Evolutionary conservation across 495 filamentous ascomycete genomes (phyloP).

Genomic region (Lasiosphaeriaceae sp.): DNA sequence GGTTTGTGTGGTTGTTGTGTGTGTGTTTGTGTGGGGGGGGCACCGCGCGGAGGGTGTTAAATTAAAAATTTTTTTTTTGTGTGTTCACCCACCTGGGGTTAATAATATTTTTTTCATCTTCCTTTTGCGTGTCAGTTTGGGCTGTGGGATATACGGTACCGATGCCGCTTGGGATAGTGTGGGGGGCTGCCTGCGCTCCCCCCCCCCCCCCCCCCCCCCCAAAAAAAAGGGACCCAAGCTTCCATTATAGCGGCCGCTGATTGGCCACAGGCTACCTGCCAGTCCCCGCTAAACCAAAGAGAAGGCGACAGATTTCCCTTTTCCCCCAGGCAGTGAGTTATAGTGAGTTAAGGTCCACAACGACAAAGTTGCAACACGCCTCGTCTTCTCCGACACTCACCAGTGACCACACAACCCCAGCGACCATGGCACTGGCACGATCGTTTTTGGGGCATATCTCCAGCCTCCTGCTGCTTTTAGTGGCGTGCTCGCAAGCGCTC

Average conservation of each 20-base stretch:
- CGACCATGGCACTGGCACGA: conserved; percentile 29
- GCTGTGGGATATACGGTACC: too few species aligned
- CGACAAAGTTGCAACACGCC: neutral
- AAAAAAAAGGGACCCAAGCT: too few species aligned
- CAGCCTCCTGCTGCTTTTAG: conserved; percentile 53
- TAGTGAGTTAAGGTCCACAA: neutral
- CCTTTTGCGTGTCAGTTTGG: too few species aligned
- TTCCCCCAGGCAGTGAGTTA: conserved; percentile 1
- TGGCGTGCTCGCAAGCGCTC: conserved; percentile 59
- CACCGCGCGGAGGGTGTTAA: too few species aligned
- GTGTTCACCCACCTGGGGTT: too few species aligned
- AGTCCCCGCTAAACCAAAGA: conserved; percentile 14
- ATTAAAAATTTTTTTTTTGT: too few species aligned
- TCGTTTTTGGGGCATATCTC: conserved; percentile 45
- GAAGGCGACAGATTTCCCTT: conserved; percentile 31
- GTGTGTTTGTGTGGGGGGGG: too few species aligned
- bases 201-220: too few species aligned
- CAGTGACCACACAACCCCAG: conserved; percentile 3
- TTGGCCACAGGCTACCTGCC: conserved; percentile 12
- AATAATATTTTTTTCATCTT: too few species aligned
- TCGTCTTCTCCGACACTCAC: neutral
- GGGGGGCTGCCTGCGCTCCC: too few species aligned
- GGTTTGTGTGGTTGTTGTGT: too few species aligned
- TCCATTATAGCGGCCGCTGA: conserved; percentile 11
- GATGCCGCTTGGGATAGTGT: too few species aligned